These are phyloP conservation scores for California macrophylla DNA, from an alignment of 441 rosid genomes.

Conservation along the genomic window DNA sequence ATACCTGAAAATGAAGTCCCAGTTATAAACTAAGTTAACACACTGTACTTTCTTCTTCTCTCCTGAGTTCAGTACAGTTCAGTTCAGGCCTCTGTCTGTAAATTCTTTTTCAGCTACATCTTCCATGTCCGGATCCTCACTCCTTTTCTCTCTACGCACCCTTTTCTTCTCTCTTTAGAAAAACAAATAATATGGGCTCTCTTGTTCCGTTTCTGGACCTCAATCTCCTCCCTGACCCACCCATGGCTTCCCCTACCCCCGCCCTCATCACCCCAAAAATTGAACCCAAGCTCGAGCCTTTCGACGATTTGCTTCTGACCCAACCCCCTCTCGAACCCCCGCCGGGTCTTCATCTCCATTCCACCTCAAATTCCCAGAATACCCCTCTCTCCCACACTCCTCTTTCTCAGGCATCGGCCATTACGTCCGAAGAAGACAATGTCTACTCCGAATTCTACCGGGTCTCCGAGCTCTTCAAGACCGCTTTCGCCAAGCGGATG, in stretches of 20 bases:
- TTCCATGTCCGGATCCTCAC: too few species aligned
- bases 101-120: too few species aligned
- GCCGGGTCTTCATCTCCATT: slow-evolving; percentile 20
- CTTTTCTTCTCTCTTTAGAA: neutral
- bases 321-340: slow-evolving; percentile 14
- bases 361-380: slow-evolving; percentile 22
- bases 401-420: neutral
- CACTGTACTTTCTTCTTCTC: too few species aligned
- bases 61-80: too few species aligned
- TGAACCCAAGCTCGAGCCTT: slow-evolving; percentile 55
- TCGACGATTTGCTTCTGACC: slow-evolving; percentile 26
- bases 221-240: slow-evolving; percentile 37
- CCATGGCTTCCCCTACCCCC: slow-evolving; percentile 14
- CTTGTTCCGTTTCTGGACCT: slow-evolving; percentile 51
- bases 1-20: too few species aligned
- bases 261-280: slow-evolving; percentile 33
- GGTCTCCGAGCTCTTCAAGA: slow-evolving; percentile 52
- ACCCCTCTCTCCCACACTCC: slow-evolving; percentile 14
- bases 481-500: slow-evolving; percentile 47
- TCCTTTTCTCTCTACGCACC: neutral
- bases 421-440: slow-evolving; percentile 27
- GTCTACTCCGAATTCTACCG: slow-evolving; percentile 47
- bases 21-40: too few species aligned
- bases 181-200: slow-evolving; percentile 57
- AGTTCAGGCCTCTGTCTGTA: too few species aligned